A percentile compares a stretch with the other conserved stretches of the same genome.
Evolutionary conservation across 1,139 yeast species (phyloP).

Genomic region (Casaregolazyma suthepensis): DNA sequence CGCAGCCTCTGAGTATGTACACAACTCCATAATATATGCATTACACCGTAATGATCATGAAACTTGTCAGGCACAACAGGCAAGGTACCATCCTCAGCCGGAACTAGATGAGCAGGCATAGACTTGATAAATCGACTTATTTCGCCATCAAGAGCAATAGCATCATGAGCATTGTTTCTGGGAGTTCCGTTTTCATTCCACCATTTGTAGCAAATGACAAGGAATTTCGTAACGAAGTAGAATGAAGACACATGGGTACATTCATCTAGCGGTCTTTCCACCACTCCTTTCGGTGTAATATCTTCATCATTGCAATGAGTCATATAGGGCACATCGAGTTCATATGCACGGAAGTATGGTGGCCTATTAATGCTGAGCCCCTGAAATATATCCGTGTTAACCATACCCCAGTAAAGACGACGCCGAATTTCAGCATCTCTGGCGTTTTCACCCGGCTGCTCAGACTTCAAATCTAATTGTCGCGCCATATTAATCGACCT

Average conservation of each 20-base stretch:
- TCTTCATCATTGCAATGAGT: conserved; percentile 9
- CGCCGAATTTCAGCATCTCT: neutral
- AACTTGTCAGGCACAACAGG: conserved; percentile 5
- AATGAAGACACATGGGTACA: conserved; percentile 6
- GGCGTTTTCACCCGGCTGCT: conserved; percentile 4
- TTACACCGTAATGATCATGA: conserved; percentile 2
- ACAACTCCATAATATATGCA: conserved; percentile 9
- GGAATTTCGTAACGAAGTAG: conserved; percentile 3
- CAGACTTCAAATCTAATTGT: neutral
- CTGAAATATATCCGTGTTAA: conserved; percentile 5
- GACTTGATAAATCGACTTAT: neutral
- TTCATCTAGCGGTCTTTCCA: conserved; percentile 5
- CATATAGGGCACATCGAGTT: neutral
- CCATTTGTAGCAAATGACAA: neutral
- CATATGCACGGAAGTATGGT: neutral
- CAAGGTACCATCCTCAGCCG: conserved; percentile 2
- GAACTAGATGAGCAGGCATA: conserved; percentile 1
- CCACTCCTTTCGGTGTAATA: conserved; percentile 2
- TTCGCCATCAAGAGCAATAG: conserved; percentile 1
- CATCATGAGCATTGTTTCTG: neutral
- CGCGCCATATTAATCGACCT: conserved; percentile 3
- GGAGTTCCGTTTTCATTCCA: conserved; percentile 1
- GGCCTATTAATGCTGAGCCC: conserved; percentile 6
- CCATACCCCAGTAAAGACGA: conserved; percentile 4
- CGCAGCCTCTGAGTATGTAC: conserved; percentile 8